Conservation (phyloP, 2,329 filamentous ascomycete species). For the Beauveria caledonica region DNA sequence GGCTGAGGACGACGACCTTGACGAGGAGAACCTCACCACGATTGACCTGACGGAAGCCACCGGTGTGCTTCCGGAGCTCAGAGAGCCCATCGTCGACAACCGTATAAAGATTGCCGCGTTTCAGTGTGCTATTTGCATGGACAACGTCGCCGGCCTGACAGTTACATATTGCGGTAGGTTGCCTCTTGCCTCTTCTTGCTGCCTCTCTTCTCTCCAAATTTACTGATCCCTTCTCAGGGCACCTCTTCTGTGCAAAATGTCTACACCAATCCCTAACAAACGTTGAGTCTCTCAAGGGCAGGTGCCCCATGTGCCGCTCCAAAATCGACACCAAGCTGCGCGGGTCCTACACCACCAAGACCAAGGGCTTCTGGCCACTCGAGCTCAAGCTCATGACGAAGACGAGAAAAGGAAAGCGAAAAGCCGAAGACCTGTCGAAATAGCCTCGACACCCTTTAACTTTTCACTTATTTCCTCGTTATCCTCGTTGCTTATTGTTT, state of each 20-base stretch:
- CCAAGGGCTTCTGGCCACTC: conserved; percentile 48
- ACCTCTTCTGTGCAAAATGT: conserved; percentile 57
- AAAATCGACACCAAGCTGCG: conserved; percentile 44
- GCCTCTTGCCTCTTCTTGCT: not conserved
- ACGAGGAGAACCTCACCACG: conserved; percentile 21
- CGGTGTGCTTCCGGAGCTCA: conserved; percentile 35
- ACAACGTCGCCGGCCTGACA: conserved; percentile 48
- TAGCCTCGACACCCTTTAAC: not conserved
- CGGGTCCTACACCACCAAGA: conserved; percentile 33
- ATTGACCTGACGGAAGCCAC: conserved; percentile 30
- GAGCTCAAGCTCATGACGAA: conserved; percentile 55
- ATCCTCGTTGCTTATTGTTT: not conserved
- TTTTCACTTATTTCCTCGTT: not conserved
- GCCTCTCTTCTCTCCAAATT: not conserved
- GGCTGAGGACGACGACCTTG: conserved; percentile 4
- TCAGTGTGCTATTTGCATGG: conserved; percentile 62
- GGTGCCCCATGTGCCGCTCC: conserved; percentile 56
- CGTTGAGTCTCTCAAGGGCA: conserved; percentile 45
- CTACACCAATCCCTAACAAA: conserved; percentile 48
- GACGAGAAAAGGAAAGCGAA: conserved; percentile 41
- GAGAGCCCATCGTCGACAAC: conserved; percentile 38
- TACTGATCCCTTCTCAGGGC: conserved; percentile 34
- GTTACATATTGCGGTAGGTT: conserved; percentile 59
- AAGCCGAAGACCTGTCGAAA: conserved; percentile 24
- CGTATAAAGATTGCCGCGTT: conserved; percentile 46